phyloP scores from a whole-genome alignment of 495 filamentous ascomycete genomes.

The Terfezia claveryi region DNA sequence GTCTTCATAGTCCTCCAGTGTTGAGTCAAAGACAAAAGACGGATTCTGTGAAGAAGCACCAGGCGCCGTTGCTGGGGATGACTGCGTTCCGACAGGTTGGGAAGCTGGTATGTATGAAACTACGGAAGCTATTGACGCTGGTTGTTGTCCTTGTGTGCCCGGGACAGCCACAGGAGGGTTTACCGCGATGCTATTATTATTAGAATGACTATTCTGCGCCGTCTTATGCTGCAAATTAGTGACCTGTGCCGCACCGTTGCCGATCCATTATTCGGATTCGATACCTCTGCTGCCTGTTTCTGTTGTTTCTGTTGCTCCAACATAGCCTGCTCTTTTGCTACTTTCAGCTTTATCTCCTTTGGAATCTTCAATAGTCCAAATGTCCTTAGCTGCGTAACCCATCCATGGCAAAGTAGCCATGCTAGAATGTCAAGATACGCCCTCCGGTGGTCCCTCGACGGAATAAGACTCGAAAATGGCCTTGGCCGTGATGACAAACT shows the following conservation, averaged over 20 bases:
- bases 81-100: background rate
- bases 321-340: background rate
- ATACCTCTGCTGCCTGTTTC: background rate
- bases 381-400: constrained; percentile 75
- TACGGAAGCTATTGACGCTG: background rate
- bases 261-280: background rate
- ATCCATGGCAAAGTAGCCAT: constrained; percentile 77
- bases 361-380: constrained; percentile 50
- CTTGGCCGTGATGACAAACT: constrained; percentile 53
- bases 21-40: constrained; percentile 2
- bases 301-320: background rate
- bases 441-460: constrained; percentile 68
- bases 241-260: background rate
- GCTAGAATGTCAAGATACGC: constrained; percentile 75
- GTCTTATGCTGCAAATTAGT: background rate
- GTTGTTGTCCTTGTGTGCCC: background rate
- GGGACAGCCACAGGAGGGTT: background rate
- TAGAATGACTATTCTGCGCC: background rate
- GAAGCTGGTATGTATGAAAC: background rate
- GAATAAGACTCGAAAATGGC: constrained; percentile 59
- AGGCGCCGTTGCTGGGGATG: background rate
- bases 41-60: background rate
- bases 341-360: background rate
- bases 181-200: background rate
- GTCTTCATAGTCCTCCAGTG: constrained; percentile 7